Evolutionary conservation across 257 asterid species (phyloP).

Genomic region (Coffea canephora): DNA sequence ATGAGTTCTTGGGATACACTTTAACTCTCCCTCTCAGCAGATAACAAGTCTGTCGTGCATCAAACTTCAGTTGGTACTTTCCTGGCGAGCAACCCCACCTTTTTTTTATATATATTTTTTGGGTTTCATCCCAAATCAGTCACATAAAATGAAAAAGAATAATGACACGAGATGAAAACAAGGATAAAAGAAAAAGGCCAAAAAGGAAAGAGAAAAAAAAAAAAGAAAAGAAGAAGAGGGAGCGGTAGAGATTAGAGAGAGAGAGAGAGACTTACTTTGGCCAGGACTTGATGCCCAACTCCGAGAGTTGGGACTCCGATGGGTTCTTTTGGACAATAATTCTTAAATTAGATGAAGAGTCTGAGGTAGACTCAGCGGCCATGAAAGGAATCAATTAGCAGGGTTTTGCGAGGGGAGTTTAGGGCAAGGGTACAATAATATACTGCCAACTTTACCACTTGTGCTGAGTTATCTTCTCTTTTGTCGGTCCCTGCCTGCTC

Average conservation of each 20-base stretch:
- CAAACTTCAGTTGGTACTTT: constrained; percentile 71
- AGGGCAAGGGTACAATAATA: no score
- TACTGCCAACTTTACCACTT: background rate
- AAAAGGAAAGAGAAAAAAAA: background rate
- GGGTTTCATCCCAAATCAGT: background rate
- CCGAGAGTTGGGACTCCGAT: constrained; percentile 57
- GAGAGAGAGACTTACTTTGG: constrained; percentile 63
- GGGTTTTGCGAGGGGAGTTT: background rate
- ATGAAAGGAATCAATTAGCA: constrained; percentile 7
- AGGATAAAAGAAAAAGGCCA: background rate
- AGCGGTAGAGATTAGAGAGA: no score
- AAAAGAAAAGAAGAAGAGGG: background rate
- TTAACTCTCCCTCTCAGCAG: constrained; percentile 70
- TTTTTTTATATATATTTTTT: no score
- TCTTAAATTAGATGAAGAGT: constrained; percentile 44
- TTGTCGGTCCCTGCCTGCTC: background rate
- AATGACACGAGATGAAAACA: background rate
- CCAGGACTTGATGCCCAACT: constrained; percentile 86
- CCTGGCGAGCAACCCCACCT: constrained; percentile 97
- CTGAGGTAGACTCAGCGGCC: constrained; percentile 39
- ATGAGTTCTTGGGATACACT: constrained; percentile 55
- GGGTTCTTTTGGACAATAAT: constrained; percentile 72
- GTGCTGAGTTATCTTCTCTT: background rate
- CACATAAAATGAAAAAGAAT: background rate
- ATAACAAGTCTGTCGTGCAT: constrained; percentile 79